Base-by-base conservation (phyloP, 1,284 basidiomycete species). In the Malassezia yamatoensis region DNA sequence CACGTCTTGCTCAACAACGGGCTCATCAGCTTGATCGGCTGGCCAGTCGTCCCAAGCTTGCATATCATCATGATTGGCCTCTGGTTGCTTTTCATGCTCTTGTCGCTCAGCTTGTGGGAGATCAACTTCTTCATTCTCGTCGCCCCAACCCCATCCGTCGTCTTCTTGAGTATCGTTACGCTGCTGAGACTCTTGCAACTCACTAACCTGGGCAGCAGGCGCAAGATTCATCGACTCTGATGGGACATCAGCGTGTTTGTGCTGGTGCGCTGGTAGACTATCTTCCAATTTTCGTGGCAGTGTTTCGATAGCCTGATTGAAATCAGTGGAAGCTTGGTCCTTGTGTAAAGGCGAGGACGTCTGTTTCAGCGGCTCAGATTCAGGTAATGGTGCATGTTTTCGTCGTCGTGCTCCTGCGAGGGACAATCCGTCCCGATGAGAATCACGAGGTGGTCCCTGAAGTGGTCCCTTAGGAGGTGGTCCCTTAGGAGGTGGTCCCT, bases 61-160 rank as follows among this genome's bases (percentile, higher is more conserved):
- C 40, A 42, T n/a, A 20, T 43, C 41, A 6, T 43, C 41, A 5
- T 3, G 43, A 12, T 12, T 12, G 2, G 41, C 1, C 41, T 43
- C 41, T 9, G 13, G 21, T 10, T 24, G 43, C 24, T 24, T 18
- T 21, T 24, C 7, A 16, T 24, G 24, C 2, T 24, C 24, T 34
- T 29, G 29, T 9, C 6, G 13, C 42, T 12, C 10, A 13, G 43
- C 8, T 34, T 24, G 16, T 21, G 39, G 39, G 16, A 15, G 16
- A 9, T 41, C 43, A 16, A 6, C 11, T 16, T 29, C 43, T 2
- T 29, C 43, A 24, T 45, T 6, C 6, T n/a, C 13, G 12, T 47
- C 45, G 24, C 45, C 45, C 33, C 32, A 29, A 32, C 45, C 45
- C 45, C 45, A 47, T n/a, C 34, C 45, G 21, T 47, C 34, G 34